Percentiles rank a stretch among this genome's conserved stretches.
Conservation (phyloP, 73 alveolate species). For the Paramecium octaurelia region DNA sequence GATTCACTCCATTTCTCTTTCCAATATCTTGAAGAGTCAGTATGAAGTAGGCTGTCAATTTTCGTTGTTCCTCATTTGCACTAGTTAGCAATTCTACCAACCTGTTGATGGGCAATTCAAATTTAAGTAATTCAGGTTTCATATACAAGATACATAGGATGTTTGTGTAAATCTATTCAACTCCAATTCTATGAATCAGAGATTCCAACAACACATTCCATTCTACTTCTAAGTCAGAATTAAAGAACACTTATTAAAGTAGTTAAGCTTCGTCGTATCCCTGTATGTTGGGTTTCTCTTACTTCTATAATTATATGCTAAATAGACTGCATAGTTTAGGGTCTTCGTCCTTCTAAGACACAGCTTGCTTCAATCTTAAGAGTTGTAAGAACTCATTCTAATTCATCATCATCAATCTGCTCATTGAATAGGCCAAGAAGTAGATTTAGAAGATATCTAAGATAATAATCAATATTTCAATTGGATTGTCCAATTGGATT, state of each 20-base stretch:
- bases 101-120: neutral
- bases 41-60: neutral
- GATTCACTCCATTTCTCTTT: neutral
- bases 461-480: neutral
- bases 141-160: neutral
- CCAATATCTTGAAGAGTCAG: neutral
- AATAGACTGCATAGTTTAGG: neutral
- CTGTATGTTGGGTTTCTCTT: neutral
- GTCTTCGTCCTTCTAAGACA: neutral
- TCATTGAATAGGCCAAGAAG: neutral
- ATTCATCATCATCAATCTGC: neutral
- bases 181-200: neutral
- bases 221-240: neutral
- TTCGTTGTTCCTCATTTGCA: slow-evolving; percentile 7
- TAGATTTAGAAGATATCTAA: neutral
- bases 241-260: neutral
- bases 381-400: neutral
- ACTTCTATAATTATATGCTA: neutral
- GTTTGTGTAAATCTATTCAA: neutral
- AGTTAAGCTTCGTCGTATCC: neutral
- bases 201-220: neutral
- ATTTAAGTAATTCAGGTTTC: neutral
- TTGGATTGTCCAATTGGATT: neutral
- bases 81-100: neutral
- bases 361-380: neutral